Conservation (phyloP, 257 asterid species). For the Scutellaria minor region DNA sequence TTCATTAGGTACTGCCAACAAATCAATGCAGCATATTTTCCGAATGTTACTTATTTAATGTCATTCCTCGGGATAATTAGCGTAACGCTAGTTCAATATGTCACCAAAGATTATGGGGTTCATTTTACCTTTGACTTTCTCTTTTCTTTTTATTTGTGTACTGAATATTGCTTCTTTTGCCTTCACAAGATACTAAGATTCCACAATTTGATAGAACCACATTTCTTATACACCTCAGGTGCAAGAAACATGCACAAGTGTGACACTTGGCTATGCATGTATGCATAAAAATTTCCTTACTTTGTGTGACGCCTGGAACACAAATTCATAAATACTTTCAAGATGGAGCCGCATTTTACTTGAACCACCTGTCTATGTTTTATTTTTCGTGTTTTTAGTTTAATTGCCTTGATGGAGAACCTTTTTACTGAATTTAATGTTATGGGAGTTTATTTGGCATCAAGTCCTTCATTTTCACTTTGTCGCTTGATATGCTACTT, state of each 20-base stretch:
- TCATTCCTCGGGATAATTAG: not conserved
- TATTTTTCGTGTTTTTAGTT: not conserved
- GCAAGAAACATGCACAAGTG: slow-evolving; percentile 10
- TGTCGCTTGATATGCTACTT: not conserved
- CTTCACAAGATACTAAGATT: not conserved
- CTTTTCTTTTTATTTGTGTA: slow-evolving; percentile 9
- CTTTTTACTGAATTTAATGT: not conserved
- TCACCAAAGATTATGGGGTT: not conserved
- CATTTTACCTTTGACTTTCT: not conserved
- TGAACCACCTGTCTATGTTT: not conserved
- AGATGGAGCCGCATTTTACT: not conserved
- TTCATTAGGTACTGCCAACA: no score
- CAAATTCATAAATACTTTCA: not conserved
- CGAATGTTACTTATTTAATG: no score
- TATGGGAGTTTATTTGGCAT: not conserved
- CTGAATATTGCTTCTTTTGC: slow-evolving; percentile 6
- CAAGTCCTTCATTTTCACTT: not conserved
- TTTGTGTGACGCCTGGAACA: not conserved
- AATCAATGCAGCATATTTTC: no score
- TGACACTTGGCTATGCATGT: slow-evolving; percentile 24
- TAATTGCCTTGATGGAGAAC: not conserved
- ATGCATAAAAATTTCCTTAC: not conserved
- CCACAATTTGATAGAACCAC: not conserved
- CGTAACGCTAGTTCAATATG: not conserved
- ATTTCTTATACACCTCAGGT: not conserved